Conservation (phyloP, 2,329 filamentous ascomycete species). For the Hypoxylon sp. region DNA sequence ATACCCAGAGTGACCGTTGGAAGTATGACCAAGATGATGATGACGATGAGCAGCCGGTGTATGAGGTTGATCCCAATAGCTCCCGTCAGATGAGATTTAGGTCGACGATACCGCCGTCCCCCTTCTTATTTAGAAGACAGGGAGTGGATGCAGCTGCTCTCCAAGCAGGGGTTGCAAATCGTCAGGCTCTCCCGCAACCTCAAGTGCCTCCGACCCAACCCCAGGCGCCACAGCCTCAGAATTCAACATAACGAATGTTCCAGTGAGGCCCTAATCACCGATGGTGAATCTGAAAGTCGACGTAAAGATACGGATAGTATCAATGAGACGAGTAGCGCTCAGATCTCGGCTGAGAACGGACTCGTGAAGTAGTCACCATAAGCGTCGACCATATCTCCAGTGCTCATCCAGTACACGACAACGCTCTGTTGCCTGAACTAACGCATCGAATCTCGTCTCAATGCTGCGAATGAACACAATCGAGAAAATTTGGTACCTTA, state of each 20-base stretch:
- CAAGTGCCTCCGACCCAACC: conserved; percentile 34
- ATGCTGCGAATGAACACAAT: neutral
- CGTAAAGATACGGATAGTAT: neutral
- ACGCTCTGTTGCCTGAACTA: neutral
- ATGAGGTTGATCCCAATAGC: conserved; percentile 80
- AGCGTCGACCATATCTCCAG: neutral
- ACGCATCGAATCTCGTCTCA: neutral
- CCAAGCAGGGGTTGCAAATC: conserved; percentile 39
- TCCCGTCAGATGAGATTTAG: conserved; percentile 71
- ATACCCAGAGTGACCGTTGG: conserved; percentile 74
- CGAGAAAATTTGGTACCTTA: neutral
- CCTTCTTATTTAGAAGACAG: conserved; percentile 57
- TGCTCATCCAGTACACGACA: neutral
- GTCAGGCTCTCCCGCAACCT: conserved; percentile 46
- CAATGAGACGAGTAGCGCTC: conserved; percentile 5
- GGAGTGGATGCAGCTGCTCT: conserved; percentile 50
- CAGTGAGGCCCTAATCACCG: neutral
- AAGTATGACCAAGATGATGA: conserved; percentile 91
- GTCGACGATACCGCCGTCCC: conserved; percentile 67
- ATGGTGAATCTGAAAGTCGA: neutral
- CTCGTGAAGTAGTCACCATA: conserved; percentile 1
- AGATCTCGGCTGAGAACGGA: conserved; percentile 2
- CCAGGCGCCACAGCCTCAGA: conserved; percentile 34
- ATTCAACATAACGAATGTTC: conserved; percentile 15
- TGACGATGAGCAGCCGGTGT: conserved; percentile 79